Percentiles rank a stretch among this genome's conserved stretches.
phyloP scores from a whole-genome alignment of 2,329 filamentous ascomycete species.

The Paramyrothecium sp. region DNA sequence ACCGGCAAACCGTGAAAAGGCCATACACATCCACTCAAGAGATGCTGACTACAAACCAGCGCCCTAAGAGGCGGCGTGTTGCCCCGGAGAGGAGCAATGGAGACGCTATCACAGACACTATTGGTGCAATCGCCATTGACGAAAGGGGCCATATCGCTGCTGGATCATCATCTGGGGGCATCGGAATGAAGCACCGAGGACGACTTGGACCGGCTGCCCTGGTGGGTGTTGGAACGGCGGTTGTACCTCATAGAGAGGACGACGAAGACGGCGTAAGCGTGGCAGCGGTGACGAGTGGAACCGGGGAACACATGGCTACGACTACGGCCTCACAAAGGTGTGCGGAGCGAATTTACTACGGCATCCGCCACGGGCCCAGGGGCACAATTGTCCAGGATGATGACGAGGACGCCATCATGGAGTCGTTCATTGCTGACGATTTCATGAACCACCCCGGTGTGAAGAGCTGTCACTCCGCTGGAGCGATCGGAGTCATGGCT shows the following conservation, averaged over 20 bases:
- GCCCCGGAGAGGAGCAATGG: slow-evolving; percentile 36
- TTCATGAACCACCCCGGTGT: slow-evolving; percentile 94
- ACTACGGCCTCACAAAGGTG: slow-evolving; percentile 87
- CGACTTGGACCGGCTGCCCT: slow-evolving; percentile 90
- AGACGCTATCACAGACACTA: slow-evolving; percentile 81
- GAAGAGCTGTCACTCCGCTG: slow-evolving; percentile 72
- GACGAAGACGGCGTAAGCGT: slow-evolving; percentile 71
- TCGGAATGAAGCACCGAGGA: slow-evolving; percentile 96
- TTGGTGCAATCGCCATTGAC: slow-evolving; percentile 93
- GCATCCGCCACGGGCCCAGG: slow-evolving; percentile 55
- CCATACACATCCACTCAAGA: slow-evolving; percentile 11
- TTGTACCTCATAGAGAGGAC: slow-evolving; percentile 72
- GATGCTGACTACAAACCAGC: slow-evolving; percentile 10
- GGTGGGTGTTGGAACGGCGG: slow-evolving; percentile 85
- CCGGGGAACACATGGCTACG: slow-evolving; percentile 96
- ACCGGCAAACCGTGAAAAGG: neutral
- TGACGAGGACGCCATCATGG: slow-evolving; percentile 75
- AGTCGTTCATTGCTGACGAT: slow-evolving; percentile 78
- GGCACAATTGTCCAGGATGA: slow-evolving; percentile 65
- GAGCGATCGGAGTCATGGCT: slow-evolving; percentile 85
- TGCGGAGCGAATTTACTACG: slow-evolving; percentile 79
- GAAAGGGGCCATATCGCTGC: slow-evolving; percentile 84
- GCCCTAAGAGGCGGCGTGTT: slow-evolving; percentile 15
- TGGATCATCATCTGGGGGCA: slow-evolving; percentile 93
- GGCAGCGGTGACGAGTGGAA: slow-evolving; percentile 87